A percentile compares a stretch with the other conserved stretches of the same genome.
These are phyloP conservation scores for Phtheirospermum japonicum DNA, from an alignment of 257 asterid genomes.

Conservation along the genomic window DNA sequence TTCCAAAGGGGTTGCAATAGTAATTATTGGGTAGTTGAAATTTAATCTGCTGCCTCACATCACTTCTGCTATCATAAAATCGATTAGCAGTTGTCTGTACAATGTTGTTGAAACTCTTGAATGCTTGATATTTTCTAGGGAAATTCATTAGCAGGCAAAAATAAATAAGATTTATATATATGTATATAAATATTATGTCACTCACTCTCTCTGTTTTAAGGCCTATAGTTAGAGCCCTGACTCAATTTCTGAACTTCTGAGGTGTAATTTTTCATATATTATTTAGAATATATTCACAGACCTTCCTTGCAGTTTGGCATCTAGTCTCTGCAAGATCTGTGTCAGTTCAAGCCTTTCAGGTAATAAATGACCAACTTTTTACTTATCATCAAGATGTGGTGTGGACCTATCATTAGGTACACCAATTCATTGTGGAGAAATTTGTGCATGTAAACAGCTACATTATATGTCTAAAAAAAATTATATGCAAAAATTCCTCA, in stretches of 20 bases:
- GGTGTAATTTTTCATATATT: slow-evolving; percentile 25
- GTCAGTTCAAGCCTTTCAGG: slow-evolving; percentile 34
- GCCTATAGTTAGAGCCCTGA: slow-evolving; percentile 19
- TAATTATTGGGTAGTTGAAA: slow-evolving; percentile 38
- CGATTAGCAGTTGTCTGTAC: slow-evolving; percentile 33
- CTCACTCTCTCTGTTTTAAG: not conserved
- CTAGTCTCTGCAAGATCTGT: slow-evolving; percentile 35
- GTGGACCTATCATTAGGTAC: slow-evolving; percentile 26
- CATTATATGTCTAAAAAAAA: not conserved
- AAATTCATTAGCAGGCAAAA: not conserved
- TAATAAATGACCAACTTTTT: slow-evolving; percentile 31
- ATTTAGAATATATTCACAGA: slow-evolving; percentile 31
- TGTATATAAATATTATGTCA: not conserved
- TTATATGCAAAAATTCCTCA: not conserved
- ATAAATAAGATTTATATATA: not conserved
- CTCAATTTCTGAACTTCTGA: slow-evolving; percentile 14
- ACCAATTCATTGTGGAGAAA: slow-evolving; percentile 22
- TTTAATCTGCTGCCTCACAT: slow-evolving; percentile 39
- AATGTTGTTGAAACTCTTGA: slow-evolving; percentile 46
- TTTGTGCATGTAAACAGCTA: not conserved
- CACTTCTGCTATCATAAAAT: slow-evolving; percentile 36
- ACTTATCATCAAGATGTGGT: slow-evolving; percentile 25
- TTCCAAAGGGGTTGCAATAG: slow-evolving; percentile 29
- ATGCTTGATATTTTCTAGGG: slow-evolving; percentile 31
- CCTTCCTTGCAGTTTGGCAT: slow-evolving; percentile 36